Evolutionary conservation across 2,329 filamentous ascomycete genomes (phyloP).

Genomic region (Allantophomopsis lycopodina): DNA sequence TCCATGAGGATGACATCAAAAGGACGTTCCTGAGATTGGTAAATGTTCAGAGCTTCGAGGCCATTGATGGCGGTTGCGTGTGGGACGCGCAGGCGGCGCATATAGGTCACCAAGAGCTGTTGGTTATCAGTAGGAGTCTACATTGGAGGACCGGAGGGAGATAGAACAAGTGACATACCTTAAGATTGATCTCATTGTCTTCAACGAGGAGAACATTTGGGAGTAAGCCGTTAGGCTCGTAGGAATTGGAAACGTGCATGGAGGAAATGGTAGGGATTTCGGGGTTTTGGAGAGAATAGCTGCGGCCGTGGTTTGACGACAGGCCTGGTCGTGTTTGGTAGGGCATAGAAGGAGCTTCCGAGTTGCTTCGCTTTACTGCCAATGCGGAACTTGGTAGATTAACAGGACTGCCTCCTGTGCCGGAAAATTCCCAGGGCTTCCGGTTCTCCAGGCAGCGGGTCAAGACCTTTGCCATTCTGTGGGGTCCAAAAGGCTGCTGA

Average conservation of each 20-base stretch:
- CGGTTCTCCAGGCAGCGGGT: background rate
- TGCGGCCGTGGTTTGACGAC: no score
- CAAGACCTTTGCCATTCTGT: background rate
- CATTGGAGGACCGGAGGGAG: background rate
- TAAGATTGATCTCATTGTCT: slow-evolving; percentile 27
- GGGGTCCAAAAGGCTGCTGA: background rate
- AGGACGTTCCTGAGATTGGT: slow-evolving; percentile 13
- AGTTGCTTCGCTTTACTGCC: no score
- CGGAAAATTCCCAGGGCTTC: no score
- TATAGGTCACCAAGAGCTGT: slow-evolving; percentile 14
- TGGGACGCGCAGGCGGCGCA: slow-evolving; percentile 17
- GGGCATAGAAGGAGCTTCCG: no score
- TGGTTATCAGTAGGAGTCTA: background rate
- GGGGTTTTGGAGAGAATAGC: no score
- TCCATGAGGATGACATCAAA: slow-evolving; percentile 36
- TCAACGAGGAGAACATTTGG: slow-evolving; percentile 22
- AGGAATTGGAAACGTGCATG: no score
- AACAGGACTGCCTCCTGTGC: no score
- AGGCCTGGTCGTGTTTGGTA: no score
- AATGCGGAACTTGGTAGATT: no score
- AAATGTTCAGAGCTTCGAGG: slow-evolving; percentile 28
- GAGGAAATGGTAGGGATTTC: no score
- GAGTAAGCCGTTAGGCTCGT: no score
- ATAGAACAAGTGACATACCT: slow-evolving; percentile 2
- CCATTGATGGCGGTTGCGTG: slow-evolving; percentile 28